Evolutionary conservation across 495 filamentous ascomycete species (phyloP).

Genomic region (Aspergillus olivimuriae): DNA sequence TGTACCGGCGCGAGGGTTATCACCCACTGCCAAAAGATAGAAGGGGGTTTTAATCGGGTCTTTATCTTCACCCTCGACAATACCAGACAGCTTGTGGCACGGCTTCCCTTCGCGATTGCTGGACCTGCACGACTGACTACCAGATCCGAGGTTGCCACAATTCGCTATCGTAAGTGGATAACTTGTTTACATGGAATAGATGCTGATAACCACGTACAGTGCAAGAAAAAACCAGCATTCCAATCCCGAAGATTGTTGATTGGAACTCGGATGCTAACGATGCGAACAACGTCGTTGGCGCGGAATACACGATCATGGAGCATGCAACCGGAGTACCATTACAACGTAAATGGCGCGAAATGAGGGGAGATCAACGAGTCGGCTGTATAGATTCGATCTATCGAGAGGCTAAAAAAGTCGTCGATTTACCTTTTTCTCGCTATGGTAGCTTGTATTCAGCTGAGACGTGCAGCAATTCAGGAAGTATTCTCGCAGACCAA

Average conservation of each 20-base stretch:
- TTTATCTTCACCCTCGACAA: constrained; percentile 37
- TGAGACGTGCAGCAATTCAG: constrained; percentile 7
- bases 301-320: constrained; percentile 43
- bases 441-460: constrained; percentile 36
- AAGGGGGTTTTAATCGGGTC: constrained; percentile 39
- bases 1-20: constrained; percentile 21
- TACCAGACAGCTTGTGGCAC: constrained; percentile 26
- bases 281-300: constrained; percentile 27
- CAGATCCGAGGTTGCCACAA: constrained; percentile 38
- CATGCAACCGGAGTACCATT: constrained; percentile 30
- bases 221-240: constrained; percentile 29
- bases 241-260: constrained; percentile 36
- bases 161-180: constrained; percentile 27
- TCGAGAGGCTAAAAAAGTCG: constrained; percentile 24
- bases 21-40: constrained; percentile 26
- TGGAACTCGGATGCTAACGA: constrained; percentile 30
- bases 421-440: constrained; percentile 29
- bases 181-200: not conserved
- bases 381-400: constrained; percentile 28
- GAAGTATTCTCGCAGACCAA: constrained; percentile 20
- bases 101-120: constrained; percentile 28
- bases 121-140: constrained; percentile 27
- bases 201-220: constrained; percentile 13
- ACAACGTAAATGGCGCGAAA: constrained; percentile 29
- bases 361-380: constrained; percentile 27